Conservation (phyloP, 2,329 filamentous ascomycete genomes). For the Pestalotiopsis sp. region DNA sequence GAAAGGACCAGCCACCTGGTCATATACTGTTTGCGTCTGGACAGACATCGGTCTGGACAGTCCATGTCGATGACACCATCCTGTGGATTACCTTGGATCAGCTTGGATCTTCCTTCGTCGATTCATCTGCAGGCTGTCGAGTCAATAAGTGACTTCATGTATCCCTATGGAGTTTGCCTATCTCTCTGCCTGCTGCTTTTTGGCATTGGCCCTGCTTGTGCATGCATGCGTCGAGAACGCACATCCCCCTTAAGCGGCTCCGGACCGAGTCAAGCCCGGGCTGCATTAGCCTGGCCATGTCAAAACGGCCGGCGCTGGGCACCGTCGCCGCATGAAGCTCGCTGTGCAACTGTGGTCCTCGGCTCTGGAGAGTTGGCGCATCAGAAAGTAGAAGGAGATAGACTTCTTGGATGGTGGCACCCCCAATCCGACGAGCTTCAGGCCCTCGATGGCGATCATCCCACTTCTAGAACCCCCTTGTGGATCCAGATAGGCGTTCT, state of each 20-base stretch:
- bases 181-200: neutral
- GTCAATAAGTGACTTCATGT: neutral
- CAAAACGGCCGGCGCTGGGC: constrained; percentile 5
- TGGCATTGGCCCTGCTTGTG: neutral
- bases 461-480: neutral
- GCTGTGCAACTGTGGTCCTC: neutral
- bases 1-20: neutral
- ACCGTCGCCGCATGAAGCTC: neutral
- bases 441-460: neutral
- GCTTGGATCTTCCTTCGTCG: neutral
- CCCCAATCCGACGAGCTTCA: neutral
- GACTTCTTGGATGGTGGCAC: neutral
- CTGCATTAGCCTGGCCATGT: constrained; percentile 1
- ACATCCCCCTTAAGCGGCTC: constrained; percentile 5
- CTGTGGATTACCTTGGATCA: neutral
- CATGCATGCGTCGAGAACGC: neutral
- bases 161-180: neutral
- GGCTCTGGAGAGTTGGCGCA: neutral
- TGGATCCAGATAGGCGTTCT: neutral
- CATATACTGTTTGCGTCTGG: neutral
- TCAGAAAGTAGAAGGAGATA: neutral
- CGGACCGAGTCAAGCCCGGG: constrained; percentile 10
- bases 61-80: neutral
- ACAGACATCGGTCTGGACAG: neutral
- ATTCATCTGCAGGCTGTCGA: neutral